Conservation (phyloP, 2,329 filamentous ascomycete genomes). For the Dactylellina haptotyla region DNA sequence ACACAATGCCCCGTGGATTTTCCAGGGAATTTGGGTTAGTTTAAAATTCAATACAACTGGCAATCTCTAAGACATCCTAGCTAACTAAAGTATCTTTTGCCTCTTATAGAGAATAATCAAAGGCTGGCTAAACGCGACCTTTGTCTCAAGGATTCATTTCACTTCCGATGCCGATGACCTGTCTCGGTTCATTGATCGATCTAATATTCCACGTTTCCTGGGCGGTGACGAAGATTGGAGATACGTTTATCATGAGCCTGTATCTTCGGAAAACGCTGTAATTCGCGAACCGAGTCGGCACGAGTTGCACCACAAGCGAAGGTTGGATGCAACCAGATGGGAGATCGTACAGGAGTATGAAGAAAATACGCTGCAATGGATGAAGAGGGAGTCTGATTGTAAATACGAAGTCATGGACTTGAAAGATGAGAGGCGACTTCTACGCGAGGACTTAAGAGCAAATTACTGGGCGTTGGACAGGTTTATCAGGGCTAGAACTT, state of each 20-base stretch:
- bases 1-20: too few relatives aligned
- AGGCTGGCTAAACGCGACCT: too few relatives aligned
- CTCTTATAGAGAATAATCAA: too few relatives aligned
- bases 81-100: too few relatives aligned
- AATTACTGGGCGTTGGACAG: conserved; percentile 93
- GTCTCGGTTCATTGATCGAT: conserved; percentile 75
- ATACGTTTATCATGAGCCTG: conserved; percentile 84
- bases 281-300: conserved; percentile 63
- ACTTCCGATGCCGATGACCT: conserved; percentile 83
- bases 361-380: conserved; percentile 78
- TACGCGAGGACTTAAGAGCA: conserved; percentile 72
- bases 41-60: too few relatives aligned
- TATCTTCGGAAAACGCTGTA: conserved; percentile 81
- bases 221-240: conserved; percentile 87
- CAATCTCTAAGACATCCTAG: too few relatives aligned
- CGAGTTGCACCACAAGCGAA: conserved; percentile 71
- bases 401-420: conserved; percentile 60
- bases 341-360: conserved; percentile 78
- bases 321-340: conserved; percentile 62
- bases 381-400: conserved; percentile 63
- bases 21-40: too few relatives aligned
- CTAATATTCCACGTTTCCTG: conserved; percentile 75
- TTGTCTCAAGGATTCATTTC: conserved; percentile 94
- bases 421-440: conserved; percentile 68
- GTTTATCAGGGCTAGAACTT: conserved; percentile 79